Evolutionary conservation across 495 filamentous ascomycete genomes (phyloP), one percentile per base, ranked within the genome.

Genomic region (Neurospora sp.): DNA sequence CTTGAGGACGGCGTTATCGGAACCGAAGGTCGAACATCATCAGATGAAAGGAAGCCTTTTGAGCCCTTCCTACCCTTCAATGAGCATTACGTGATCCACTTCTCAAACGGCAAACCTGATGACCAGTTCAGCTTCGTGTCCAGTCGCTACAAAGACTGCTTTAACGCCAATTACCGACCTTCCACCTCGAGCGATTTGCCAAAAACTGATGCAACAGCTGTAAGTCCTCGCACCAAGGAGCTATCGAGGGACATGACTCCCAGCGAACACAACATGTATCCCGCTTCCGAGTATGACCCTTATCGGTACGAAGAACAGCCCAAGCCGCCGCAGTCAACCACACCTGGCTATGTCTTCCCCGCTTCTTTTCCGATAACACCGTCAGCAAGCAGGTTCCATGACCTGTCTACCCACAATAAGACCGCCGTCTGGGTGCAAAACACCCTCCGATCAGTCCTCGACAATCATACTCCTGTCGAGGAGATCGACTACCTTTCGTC

Each of bases 371-470:
- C 78, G 18, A 80, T 73, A 10, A 78, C 73, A 48, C 75, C 74
- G 8, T 54, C 69, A 23, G 70, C 46, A 54, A 72, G 42, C 12
- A 74, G 74, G 46, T 81, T 86, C 48, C 78, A 83, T 69, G 81
- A 79, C 8, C 78, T 86, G 18, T 75, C 76, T 10, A 78, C 77
- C 8, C 73, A 72, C 31, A 74, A 77, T 14, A 81, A 83, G 42
- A 82, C 85, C 12, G 82, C 84, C 2, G 80, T 82, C 6, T 79
- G 79, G 38, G 77, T 82, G 14, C 85, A 86, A 70, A 86, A 85
- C 73, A 76, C 79, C 0, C 48, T 86, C 39, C 78, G 85, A 5
- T 81, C 82, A 11, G 77, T 85, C 27, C 77, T 86, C 1, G 78
- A 77, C 11, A 73, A 75, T 7, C 78, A 83, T 71, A 82, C 84